Percentiles rank a stretch among this genome's conserved stretches.
Conservation (phyloP, 495 filamentous ascomycete species). For the Apiosordaria backusii region DNA sequence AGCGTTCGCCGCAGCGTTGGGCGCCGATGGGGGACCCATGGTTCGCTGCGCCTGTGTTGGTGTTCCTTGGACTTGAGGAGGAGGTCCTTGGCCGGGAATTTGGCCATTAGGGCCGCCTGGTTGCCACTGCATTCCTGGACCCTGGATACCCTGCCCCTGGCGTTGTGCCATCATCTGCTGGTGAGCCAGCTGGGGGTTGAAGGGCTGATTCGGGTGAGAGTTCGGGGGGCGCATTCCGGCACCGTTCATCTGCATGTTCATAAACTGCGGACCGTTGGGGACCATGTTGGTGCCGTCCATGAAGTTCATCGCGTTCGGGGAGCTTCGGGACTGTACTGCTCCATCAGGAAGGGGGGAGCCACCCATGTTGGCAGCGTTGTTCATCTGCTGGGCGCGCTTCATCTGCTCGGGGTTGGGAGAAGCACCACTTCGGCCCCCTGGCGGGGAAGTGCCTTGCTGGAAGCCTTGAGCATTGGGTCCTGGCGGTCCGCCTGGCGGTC, state of each 20-base stretch:
- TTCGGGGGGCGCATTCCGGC: constrained; percentile 83
- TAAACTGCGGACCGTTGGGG: constrained; percentile 38
- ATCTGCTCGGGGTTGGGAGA: constrained; percentile 93
- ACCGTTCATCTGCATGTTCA: constrained; percentile 58
- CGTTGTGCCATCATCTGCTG: constrained; percentile 38
- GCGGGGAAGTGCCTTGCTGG: constrained; percentile 74
- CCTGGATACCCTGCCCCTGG: constrained; percentile 26
- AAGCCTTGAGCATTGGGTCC: constrained; percentile 52
- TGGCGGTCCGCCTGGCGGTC: constrained; percentile 53
- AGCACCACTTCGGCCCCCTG: constrained; percentile 72
- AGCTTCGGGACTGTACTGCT: constrained; percentile 64
- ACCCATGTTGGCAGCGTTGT: constrained; percentile 65
- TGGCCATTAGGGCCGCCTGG: constrained; percentile 60
- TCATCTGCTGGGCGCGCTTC: constrained; percentile 86
- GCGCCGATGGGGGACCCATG: constrained; percentile 90
- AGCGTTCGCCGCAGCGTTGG: constrained; percentile 49
- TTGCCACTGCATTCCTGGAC: constrained; percentile 52
- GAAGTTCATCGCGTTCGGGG: constrained; percentile 78
- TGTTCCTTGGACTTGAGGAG: constrained; percentile 62
- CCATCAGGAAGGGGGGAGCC: constrained; percentile 81
- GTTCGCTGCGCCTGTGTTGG: constrained; percentile 61
- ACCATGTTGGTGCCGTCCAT: constrained; percentile 60
- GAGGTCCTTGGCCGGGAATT: constrained; percentile 58
- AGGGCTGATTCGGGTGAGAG: constrained; percentile 63
- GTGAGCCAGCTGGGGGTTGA: constrained; percentile 60